Conservation (phyloP, 2,329 filamentous ascomycete genomes). For the Monosporascus sp. region DNA sequence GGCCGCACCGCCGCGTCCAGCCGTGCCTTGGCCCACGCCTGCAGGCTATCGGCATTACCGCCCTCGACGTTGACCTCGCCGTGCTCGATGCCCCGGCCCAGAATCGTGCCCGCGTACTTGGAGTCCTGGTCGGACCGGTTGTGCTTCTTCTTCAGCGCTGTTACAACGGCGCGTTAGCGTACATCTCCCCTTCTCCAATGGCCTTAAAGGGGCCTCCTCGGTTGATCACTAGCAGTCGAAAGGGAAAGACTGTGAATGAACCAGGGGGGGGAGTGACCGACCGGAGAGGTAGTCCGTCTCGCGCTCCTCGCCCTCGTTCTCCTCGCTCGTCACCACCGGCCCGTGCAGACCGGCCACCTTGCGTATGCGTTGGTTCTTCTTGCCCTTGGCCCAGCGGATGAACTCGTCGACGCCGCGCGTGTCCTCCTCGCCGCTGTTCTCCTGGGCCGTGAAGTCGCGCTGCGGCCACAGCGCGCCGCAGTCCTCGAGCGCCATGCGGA, state of each 20-base stretch:
- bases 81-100: slow-evolving; percentile 69
- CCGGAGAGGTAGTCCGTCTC: slow-evolving; percentile 63
- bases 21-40: slow-evolving; percentile 54
- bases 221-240: not conserved
- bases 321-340: slow-evolving; percentile 30
- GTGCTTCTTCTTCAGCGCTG: slow-evolving; percentile 82
- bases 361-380: slow-evolving; percentile 71
- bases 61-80: slow-evolving; percentile 74
- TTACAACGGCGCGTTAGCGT: slow-evolving; percentile 20
- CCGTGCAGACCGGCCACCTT: slow-evolving; percentile 68
- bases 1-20: slow-evolving; percentile 24
- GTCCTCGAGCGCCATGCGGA: slow-evolving; percentile 80
- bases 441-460: slow-evolving; percentile 60
- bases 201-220: too few relatives aligned
- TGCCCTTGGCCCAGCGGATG: slow-evolving; percentile 70
- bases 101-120: slow-evolving; percentile 76
- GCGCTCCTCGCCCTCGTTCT: slow-evolving; percentile 42
- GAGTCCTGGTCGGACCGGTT: slow-evolving; percentile 84
- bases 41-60: slow-evolving; percentile 60
- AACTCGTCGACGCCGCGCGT: slow-evolving; percentile 72
- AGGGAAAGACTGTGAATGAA: slow-evolving; percentile 1
- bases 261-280: slow-evolving; percentile 29
- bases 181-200: too few relatives aligned
- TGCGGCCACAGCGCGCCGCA: slow-evolving; percentile 69
- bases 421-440: slow-evolving; percentile 69